A percentile compares a stretch with the other conserved stretches of the same genome.
phyloP scores from a whole-genome alignment of 2,329 filamentous ascomycete species.

The Zymoseptoria crescenta region DNA sequence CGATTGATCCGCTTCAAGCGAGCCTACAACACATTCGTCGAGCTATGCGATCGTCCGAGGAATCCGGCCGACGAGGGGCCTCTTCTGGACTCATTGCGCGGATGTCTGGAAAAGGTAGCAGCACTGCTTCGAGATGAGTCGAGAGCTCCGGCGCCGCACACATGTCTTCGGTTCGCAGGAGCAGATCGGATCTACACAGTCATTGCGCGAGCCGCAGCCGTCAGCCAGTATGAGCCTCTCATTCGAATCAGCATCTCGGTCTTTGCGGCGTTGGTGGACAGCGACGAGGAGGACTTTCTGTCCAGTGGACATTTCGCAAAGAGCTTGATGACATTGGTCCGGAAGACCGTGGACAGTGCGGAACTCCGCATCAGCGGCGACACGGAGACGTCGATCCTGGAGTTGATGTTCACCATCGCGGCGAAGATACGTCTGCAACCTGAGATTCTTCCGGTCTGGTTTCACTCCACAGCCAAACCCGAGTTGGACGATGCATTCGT shows the following conservation, averaged over 20 bases:
- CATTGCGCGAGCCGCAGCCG: conserved; percentile 79
- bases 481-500: conserved; percentile 32
- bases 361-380: conserved; percentile 67
- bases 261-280: conserved; percentile 88
- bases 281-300: conserved; percentile 91
- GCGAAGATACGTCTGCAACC: conserved; percentile 92
- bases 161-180: conserved; percentile 81
- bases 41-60: conserved; percentile 53
- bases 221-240: conserved; percentile 76
- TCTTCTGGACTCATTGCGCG: conserved; percentile 43
- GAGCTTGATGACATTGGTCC: conserved; percentile 77
- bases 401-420: conserved; percentile 90
- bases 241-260: conserved; percentile 77
- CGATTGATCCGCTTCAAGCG: conserved; percentile 55
- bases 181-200: conserved; percentile 82
- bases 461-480: conserved; percentile 48
- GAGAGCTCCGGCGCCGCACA: conserved; percentile 77
- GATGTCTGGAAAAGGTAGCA: conserved; percentile 49
- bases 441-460: conserved; percentile 83
- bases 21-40: conserved; percentile 53
- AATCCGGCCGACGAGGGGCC: conserved; percentile 45
- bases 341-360: conserved; percentile 67
- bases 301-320: conserved; percentile 79
- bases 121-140: conserved; percentile 80
- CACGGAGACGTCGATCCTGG: conserved; percentile 80